Base-by-base conservation (phyloP, 1,139 yeast genomes). In the Martiniozyma asiatica region DNA sequence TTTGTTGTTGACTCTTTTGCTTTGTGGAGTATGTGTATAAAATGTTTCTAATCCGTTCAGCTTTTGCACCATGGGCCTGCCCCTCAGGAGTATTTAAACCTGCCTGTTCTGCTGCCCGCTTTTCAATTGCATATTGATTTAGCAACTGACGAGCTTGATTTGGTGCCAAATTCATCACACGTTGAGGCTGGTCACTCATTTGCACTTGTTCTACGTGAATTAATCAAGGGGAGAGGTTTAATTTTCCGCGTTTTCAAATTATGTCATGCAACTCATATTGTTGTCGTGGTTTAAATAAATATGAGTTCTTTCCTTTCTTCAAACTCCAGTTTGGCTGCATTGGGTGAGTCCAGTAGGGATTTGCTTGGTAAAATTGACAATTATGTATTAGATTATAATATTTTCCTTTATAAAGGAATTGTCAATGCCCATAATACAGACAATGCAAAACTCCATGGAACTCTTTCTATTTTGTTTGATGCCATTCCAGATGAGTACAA, bases 1-100 rank as follows among this genome's bases (percentile, higher is more conserved):
- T 43, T 18, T 49, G 53, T 30, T 45, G 50, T 32, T 42, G 43
- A 35, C 41, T 45, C 38, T 44, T 53, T 39, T 44, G 56, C 38
- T 43, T 55, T 41, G 41, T 43, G 44, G 42, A 45, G 47, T 43
- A 46, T 42, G 50, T 41, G 40, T 56, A 41, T 44, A 54, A 32
- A 65, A 62, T 35, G 59, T 63, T 50, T 42, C 66, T 70, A 42
- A 81, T 73, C 35, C 68, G 68, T 34, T 79, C 79, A 2, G 89
- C 92, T 37, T 72, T 74, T 39, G 63, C 59, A 41, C 69, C 58
- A 46, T 78, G 82, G 42, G 68, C 73, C 48, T 70, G 71, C n/a
- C 87, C 89, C 41, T 68, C 74, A 0, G 70, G 75, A 6, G 80
- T 68, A 29, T 73, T 75, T 9, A 59, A 54, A 6, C 77, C 77